Conservation (phyloP, 2,329 filamentous ascomycete genomes). For the Sporothrix sp. region DNA sequence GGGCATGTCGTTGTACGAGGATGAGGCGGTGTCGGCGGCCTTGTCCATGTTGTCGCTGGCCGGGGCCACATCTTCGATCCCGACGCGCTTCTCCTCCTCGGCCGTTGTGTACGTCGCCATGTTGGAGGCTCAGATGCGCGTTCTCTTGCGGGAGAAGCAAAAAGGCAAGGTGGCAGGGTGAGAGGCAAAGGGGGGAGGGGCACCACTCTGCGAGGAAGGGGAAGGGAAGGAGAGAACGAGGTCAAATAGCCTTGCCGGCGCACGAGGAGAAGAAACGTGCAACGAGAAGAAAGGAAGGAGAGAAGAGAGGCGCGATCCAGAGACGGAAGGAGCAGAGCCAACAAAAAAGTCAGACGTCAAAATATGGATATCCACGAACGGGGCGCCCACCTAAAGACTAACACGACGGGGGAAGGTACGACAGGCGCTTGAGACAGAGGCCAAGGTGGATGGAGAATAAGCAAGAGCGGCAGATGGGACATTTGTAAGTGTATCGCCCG, state of each 20-base stretch:
- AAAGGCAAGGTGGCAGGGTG: too few species aligned
- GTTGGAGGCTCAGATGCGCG: background rate
- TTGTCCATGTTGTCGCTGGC: slow-evolving; percentile 2
- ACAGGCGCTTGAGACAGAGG: background rate
- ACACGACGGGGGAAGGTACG: slow-evolving; percentile 2
- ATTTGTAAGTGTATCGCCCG: too few species aligned
- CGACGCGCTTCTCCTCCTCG: slow-evolving; percentile 17
- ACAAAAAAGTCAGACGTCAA: background rate
- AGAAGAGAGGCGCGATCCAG: background rate
- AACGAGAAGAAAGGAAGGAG: background rate
- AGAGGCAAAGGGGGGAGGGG: too few species aligned
- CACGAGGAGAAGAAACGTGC: background rate
- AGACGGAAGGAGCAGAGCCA: background rate
- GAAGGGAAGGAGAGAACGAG: background rate
- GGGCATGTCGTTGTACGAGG: slow-evolving; percentile 9
- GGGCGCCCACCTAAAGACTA: background rate
- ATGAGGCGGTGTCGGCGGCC: background rate
- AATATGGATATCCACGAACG: background rate
- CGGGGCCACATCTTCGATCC: slow-evolving; percentile 7
- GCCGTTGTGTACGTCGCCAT: slow-evolving; percentile 10
- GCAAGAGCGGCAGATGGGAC: background rate
- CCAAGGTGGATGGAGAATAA: too few species aligned
- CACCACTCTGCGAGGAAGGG: too few species aligned
- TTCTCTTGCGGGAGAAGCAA: too few species aligned
- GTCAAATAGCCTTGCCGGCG: background rate